Conservation (phyloP, 2,329 filamentous ascomycete species). For the Botryotinia narcissicola region DNA sequence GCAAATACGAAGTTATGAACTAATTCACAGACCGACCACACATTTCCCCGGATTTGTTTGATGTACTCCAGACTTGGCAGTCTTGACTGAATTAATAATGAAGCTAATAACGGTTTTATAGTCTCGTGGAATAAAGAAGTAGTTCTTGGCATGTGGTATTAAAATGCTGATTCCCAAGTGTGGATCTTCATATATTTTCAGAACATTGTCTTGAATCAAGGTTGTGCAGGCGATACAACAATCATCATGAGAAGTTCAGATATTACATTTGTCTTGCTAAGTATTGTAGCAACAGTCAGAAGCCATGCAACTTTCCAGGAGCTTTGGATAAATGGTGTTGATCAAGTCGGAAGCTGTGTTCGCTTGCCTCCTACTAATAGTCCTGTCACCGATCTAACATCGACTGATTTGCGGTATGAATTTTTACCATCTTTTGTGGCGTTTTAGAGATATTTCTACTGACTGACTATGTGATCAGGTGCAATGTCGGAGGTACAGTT, state of each 20-base stretch:
- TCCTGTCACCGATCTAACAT: constrained; percentile 49
- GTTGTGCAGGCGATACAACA: not conserved
- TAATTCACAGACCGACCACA: not conserved
- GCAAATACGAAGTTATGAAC: constrained; percentile 8
- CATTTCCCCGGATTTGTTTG: constrained; percentile 1
- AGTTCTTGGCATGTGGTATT: not conserved
- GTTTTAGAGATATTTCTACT: not conserved
- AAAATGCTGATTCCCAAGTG: not conserved
- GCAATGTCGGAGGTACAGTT: constrained; percentile 44
- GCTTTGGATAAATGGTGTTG: constrained; percentile 49
- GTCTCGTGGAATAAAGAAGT: not conserved
- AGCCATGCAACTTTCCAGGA: constrained; percentile 43
- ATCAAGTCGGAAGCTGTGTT: constrained; percentile 45
- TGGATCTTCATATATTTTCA: not conserved
- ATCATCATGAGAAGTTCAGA: not conserved
- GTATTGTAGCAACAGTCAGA: not conserved
- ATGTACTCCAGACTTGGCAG: not conserved
- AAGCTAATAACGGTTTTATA: not conserved
- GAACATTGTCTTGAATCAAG: not conserved
- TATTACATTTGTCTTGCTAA: not conserved
- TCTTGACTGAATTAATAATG: not conserved
- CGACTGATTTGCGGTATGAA: constrained; percentile 39
- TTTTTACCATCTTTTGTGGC: too few species aligned
- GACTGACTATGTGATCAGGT: constrained; percentile 41
- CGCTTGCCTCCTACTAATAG: constrained; percentile 51